Evolutionary conservation across 1,284 basidiomycete genomes (phyloP), one percentile per base, ranked within the genome.

Genomic region (Trichosporon asahii): DNA sequence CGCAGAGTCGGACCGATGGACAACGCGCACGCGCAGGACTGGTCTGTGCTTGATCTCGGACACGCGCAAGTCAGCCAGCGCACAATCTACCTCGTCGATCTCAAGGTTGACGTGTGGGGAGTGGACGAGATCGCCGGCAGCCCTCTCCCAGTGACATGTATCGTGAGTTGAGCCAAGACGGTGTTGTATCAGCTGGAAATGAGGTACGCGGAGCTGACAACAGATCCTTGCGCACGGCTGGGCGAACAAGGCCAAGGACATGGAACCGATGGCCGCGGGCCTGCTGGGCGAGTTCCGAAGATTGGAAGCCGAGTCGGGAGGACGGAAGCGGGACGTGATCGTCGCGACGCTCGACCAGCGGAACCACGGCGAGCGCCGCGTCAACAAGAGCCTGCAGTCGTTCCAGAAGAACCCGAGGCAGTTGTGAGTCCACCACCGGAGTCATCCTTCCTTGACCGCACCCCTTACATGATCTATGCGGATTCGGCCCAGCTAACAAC

Each of bases 361-460:
- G 1, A 93, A 93, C 76, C 92, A 93, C 73, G 92, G 91, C 9
- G 81, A 82, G 55, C 69, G 72, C 3, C 65, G 68, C 11, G 46
- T 64, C 2, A 74, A 82, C 25, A 82, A 79, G 25, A 85, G 86
- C n/a, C 91, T 91, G 76, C 76, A 86, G 25, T 85, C 83, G 2
- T 92, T 88, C 87, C 85, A 84, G 65, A 81, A 86, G 70, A 92
- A 92, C 74, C 85, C 87, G n/a, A 83, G 84, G 2, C 90, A 92
- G 84, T 73, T 82, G 81, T 83, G 60, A 70, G 72, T 33, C n/a
- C n/a, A n/a, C n/a, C n/a, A n/a, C n/a, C n/a, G n/a, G n/a, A n/a
- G n/a, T n/a, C n/a, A n/a, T n/a, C n/a, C n/a, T n/a, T n/a, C n/a
- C n/a, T n/a, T n/a, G n/a, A n/a, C n/a, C n/a, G n/a, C n/a, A n/a